phyloP scores from a whole-genome alignment of 2,329 filamentous ascomycete genomes.

The Penicillium psychrosexuale region DNA sequence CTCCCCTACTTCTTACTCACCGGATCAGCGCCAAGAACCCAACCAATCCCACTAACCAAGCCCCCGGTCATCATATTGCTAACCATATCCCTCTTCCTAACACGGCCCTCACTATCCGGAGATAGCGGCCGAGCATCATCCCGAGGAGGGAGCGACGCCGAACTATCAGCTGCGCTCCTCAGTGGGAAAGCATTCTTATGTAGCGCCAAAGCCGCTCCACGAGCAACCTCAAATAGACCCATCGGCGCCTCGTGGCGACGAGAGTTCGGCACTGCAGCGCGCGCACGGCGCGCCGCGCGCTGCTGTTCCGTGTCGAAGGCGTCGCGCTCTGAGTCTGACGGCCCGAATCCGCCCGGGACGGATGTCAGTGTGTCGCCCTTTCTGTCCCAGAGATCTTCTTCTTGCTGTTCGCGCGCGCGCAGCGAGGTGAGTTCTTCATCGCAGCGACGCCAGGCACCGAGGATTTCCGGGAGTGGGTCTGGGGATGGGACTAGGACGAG shows the following conservation, averaged over 20 bases:
- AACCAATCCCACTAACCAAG: constrained; percentile 61
- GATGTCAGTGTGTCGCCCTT: constrained; percentile 46
- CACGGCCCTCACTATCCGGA: constrained; percentile 32
- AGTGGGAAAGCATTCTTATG: constrained; percentile 50
- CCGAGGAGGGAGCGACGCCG: neutral
- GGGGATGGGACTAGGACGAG: constrained; percentile 58
- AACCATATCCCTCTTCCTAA: constrained; percentile 55
- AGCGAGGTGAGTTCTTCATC: constrained; percentile 59
- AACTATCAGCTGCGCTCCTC: constrained; percentile 18
- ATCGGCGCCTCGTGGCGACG: constrained; percentile 48
- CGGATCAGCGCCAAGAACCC: constrained; percentile 58
- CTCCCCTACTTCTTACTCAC: constrained; percentile 31
- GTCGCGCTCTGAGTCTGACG: constrained; percentile 44
- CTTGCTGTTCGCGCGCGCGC: constrained; percentile 53
- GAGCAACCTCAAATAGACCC: constrained; percentile 52
- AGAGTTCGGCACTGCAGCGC: constrained; percentile 22
- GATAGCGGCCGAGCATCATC: constrained; percentile 12
- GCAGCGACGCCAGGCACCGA: constrained; percentile 61
- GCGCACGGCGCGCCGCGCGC: constrained; percentile 35
- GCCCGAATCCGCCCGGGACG: constrained; percentile 47
- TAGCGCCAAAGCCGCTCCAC: constrained; percentile 49
- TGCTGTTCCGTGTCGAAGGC: constrained; percentile 44
- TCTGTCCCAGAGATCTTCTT: constrained; percentile 58
- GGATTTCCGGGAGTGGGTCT: constrained; percentile 57
- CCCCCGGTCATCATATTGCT: constrained; percentile 63